phyloP scores from a whole-genome alignment of 2,329 filamentous ascomycete genomes.

The Penicillium brasilianum region DNA sequence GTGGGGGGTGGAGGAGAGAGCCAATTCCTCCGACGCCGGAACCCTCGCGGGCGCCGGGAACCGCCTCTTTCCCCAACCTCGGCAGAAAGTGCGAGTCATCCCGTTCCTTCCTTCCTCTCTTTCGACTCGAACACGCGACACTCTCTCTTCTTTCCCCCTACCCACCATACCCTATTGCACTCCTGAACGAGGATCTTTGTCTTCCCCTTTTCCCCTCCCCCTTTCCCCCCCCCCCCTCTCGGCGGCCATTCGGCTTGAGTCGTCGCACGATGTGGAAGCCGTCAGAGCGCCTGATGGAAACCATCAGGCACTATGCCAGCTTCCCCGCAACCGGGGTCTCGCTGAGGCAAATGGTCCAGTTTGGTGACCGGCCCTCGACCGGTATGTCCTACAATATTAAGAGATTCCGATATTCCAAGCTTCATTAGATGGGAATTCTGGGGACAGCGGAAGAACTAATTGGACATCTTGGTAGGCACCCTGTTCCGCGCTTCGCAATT shows the following conservation, averaged over 20 bases:
- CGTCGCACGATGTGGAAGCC: slow-evolving; percentile 80
- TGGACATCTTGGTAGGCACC: slow-evolving; percentile 66
- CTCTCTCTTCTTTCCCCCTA: slow-evolving; percentile 6
- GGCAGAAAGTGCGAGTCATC: slow-evolving; percentile 30
- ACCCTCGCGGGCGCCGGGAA: slow-evolving; percentile 19
- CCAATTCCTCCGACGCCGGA: slow-evolving; percentile 30
- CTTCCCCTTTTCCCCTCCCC: slow-evolving; percentile 11
- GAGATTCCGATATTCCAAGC: neutral
- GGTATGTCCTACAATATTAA: slow-evolving; percentile 58
- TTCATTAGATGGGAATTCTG: neutral
- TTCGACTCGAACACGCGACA: slow-evolving; percentile 17
- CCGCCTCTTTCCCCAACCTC: slow-evolving; percentile 29
- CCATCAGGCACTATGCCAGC: slow-evolving; percentile 94
- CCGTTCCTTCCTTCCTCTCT: slow-evolving; percentile 18
- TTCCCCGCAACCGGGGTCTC: slow-evolving; percentile 97
- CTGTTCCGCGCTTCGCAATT: slow-evolving; percentile 98
- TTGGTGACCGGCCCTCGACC: slow-evolving; percentile 89
- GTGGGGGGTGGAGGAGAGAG: neutral
- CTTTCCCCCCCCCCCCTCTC: slow-evolving; percentile 4
- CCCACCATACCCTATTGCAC: neutral
- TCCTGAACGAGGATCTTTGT: neutral
- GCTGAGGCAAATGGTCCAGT: slow-evolving; percentile 98
- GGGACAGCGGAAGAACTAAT: slow-evolving; percentile 10
- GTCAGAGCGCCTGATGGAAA: slow-evolving; percentile 89
- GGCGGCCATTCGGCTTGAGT: slow-evolving; percentile 38